Evolutionary conservation across 768 basidiomycete genomes (phyloP).

Genomic region (Ramaria sp.): DNA sequence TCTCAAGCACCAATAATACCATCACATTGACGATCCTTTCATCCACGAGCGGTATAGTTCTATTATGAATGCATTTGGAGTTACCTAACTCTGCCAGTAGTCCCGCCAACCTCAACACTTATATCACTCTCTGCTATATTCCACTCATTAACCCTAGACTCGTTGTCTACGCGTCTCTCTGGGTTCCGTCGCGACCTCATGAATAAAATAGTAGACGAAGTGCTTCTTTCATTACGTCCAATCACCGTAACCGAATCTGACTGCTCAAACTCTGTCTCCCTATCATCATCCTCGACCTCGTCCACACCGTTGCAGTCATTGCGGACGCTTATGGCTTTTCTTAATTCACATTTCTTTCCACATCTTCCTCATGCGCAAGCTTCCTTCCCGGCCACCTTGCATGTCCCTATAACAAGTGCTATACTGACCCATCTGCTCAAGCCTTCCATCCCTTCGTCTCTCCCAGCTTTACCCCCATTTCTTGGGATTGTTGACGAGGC

Average conservation of each 20-base stretch:
- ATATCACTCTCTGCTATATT: conserved; percentile 46
- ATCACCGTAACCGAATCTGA: conserved; percentile 28
- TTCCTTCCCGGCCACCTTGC: conserved; percentile 44
- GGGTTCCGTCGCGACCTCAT: conserved; percentile 58
- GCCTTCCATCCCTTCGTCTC: conserved; percentile 58
- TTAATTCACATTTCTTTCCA: conserved; percentile 46
- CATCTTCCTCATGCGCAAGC: conserved; percentile 38
- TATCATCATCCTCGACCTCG: conserved; percentile 30
- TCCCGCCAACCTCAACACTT: conserved; percentile 41
- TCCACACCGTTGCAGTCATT: conserved; percentile 43
- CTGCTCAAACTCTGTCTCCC: conserved; percentile 20
- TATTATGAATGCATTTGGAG: neutral
- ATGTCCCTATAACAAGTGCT: conserved; percentile 47
- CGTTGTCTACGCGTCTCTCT: conserved; percentile 45
- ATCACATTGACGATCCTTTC: conserved; percentile 40
- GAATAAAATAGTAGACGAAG: conserved; percentile 45
- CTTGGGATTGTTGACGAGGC: conserved; percentile 46
- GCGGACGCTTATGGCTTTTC: conserved; percentile 48
- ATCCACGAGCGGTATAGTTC: conserved; percentile 38
- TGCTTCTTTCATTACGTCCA: conserved; percentile 43
- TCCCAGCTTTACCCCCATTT: conserved; percentile 50
- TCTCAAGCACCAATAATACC: conserved; percentile 21
- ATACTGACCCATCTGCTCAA: conserved; percentile 58
- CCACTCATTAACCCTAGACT: conserved; percentile 43
- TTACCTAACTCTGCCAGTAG: conserved; percentile 24